These are phyloP conservation scores for Rhizomucor pusillus DNA, from an alignment of 371 early-diverging fungal species.

Conservation along the genomic window DNA sequence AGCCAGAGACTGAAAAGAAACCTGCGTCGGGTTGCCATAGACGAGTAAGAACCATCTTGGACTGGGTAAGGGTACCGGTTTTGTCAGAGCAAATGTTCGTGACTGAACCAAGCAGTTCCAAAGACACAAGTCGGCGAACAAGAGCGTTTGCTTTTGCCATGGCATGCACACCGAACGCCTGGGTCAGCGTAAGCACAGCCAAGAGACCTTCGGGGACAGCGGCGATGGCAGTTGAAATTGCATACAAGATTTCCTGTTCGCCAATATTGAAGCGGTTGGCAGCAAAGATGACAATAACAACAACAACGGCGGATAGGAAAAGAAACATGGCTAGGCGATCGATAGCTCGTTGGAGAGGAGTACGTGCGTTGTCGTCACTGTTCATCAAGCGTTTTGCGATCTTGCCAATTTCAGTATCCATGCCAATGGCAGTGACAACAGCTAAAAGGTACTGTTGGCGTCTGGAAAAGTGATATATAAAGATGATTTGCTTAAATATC, in stretches of 20 bases:
- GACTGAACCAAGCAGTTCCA: slow-evolving; percentile 90
- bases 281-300: slow-evolving; percentile 60
- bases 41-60: slow-evolving; percentile 83
- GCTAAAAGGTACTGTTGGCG: slow-evolving; percentile 64
- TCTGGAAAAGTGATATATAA: slow-evolving; percentile 80
- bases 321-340: slow-evolving; percentile 68
- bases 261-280: slow-evolving; percentile 58
- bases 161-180: slow-evolving; percentile 87
- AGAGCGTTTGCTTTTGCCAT: slow-evolving; percentile 85
- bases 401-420: slow-evolving; percentile 90
- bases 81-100: slow-evolving; percentile 95
- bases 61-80: slow-evolving; percentile 94
- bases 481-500: slow-evolving; percentile 27
- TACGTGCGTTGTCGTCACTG: slow-evolving; percentile 56
- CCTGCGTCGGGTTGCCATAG: slow-evolving; percentile 71
- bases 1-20: slow-evolving; percentile 58
- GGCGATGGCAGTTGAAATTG: slow-evolving; percentile 85
- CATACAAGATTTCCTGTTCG: slow-evolving; percentile 67
- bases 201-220: slow-evolving; percentile 96
- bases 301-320: slow-evolving; percentile 47
- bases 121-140: slow-evolving; percentile 83
- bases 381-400: slow-evolving; percentile 85
- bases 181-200: slow-evolving; percentile 86
- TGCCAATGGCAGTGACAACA: slow-evolving; percentile 82
- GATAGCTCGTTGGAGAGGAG: slow-evolving; percentile 68